phyloP scores from a whole-genome alignment of 1,284 basidiomycete species.

The Coniophora puteana region DNA sequence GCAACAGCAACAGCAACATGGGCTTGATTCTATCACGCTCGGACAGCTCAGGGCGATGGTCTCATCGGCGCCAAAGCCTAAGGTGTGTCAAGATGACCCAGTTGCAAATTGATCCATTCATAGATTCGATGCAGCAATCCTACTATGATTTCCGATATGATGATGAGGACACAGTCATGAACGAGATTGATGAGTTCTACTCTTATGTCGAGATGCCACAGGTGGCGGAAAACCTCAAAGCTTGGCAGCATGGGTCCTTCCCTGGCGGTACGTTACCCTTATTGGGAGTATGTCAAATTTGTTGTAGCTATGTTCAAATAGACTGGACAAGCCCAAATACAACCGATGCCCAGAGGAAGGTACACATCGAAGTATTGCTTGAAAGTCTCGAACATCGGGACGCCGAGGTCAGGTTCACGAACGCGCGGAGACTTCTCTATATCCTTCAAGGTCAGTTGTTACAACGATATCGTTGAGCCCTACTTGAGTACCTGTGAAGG shows the following conservation, averaged over 20 bases:
- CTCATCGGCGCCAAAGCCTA: slow-evolving; percentile 67
- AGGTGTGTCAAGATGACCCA: slow-evolving; percentile 42
- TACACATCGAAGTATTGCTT: slow-evolving; percentile 76
- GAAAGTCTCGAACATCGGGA: slow-evolving; percentile 85
- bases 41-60: slow-evolving; percentile 80
- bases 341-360: slow-evolving; percentile 54
- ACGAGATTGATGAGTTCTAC: slow-evolving; percentile 98
- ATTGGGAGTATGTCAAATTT: slow-evolving; percentile 1
- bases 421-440: slow-evolving; percentile 86
- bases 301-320: slow-evolving; percentile 26
- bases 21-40: slow-evolving; percentile 72
- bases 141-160: slow-evolving; percentile 90
- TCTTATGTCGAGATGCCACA: slow-evolving; percentile 95
- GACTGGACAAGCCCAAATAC: slow-evolving; percentile 73
- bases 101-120: slow-evolving; percentile 13
- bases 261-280: slow-evolving; percentile 63
- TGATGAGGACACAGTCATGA: slow-evolving; percentile 93
- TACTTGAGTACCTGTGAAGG: slow-evolving; percentile 50
- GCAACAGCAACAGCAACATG: slow-evolving; percentile 32
- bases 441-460: slow-evolving; percentile 75
- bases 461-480: slow-evolving; percentile 13
- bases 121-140: slow-evolving; percentile 55
- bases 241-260: slow-evolving; percentile 86
- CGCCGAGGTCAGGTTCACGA: slow-evolving; percentile 79
- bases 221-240: slow-evolving; percentile 82